Evolutionary conservation across 768 basidiomycete species (phyloP).

Genomic region (Pleurotus cornucopiae): DNA sequence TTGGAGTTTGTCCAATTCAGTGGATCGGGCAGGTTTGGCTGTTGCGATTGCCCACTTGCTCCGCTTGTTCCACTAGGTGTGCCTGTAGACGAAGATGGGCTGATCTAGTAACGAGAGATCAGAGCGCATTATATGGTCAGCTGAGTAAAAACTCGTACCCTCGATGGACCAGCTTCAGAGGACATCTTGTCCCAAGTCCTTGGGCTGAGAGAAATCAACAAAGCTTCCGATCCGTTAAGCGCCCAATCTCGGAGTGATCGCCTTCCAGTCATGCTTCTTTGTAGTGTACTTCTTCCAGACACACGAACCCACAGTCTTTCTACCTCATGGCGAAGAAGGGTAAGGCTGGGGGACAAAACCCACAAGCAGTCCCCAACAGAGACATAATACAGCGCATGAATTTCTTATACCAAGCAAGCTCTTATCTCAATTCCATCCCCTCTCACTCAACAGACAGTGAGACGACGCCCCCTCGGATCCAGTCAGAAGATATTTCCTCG

Average conservation of each 20-base stretch:
- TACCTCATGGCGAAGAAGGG: slow-evolving; percentile 63
- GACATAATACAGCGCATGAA: slow-evolving; percentile 83
- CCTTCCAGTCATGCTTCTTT: not conserved
- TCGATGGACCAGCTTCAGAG: slow-evolving; percentile 35
- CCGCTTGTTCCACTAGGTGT: no score
- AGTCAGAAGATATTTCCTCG: slow-evolving; percentile 53
- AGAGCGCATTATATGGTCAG: not conserved
- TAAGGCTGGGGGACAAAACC: slow-evolving; percentile 54
- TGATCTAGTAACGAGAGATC: no score
- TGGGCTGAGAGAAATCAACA: not conserved
- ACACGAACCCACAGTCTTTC: no score
- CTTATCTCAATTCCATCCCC: slow-evolving; percentile 42
- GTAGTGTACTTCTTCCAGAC: not conserved
- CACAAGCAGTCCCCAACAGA: slow-evolving; percentile 55
- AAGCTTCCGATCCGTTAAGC: not conserved
- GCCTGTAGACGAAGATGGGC: no score
- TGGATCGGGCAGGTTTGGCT: not conserved
- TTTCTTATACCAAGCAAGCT: slow-evolving; percentile 81
- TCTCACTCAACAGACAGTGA: slow-evolving; percentile 7
- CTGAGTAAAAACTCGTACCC: not conserved
- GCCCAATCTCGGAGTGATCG: not conserved
- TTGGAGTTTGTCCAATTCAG: not conserved
- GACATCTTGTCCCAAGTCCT: slow-evolving; percentile 40
- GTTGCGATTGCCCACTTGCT: not conserved
- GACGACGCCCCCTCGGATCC: slow-evolving; percentile 12